phyloP scores from a whole-genome alignment of 2,329 filamentous ascomycete species.

The Sporothrix sp. region DNA sequence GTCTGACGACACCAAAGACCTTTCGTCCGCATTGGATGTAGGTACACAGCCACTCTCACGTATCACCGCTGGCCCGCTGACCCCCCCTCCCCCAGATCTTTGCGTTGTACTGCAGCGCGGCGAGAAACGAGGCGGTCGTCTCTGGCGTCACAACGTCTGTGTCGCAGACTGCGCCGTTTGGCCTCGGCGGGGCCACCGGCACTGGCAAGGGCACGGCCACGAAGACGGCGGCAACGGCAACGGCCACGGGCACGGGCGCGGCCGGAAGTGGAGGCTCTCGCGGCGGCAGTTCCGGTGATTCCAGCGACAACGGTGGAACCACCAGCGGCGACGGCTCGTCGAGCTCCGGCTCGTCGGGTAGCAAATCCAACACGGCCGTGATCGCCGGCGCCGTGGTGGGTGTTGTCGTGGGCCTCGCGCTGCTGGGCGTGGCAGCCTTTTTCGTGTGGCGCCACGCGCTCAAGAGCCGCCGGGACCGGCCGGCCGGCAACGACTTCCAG shows the following conservation, averaged over 20 bases:
- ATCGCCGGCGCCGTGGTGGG: conserved; percentile 30
- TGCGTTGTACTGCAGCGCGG: conserved; percentile 41
- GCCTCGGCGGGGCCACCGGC: conserved; percentile 2
- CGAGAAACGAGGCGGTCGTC: conserved; percentile 30
- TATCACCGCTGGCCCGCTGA: too few relatives aligned
- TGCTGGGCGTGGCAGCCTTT: conserved; percentile 29
- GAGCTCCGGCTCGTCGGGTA: neutral
- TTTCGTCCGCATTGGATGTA: conserved; percentile 35
- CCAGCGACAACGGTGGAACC: neutral
- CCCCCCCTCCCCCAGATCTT: too few relatives aligned
- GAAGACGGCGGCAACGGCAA: neutral
- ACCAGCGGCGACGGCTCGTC: neutral
- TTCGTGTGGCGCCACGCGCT: conserved; percentile 24
- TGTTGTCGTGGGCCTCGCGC: conserved; percentile 23
- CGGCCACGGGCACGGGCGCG: neutral
- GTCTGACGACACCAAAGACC: conserved; percentile 33
- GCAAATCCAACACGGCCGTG: conserved; percentile 22
- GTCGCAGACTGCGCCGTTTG: conserved; percentile 10
- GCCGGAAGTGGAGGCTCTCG: conserved; percentile 2
- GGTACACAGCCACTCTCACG: neutral
- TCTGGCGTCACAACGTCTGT: conserved; percentile 33
- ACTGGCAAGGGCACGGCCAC: neutral
- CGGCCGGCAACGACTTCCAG: conserved; percentile 7
- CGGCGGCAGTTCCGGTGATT: conserved; percentile 9
- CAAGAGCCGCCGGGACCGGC: conserved; percentile 18